These are phyloP conservation scores for Penicillium verhagenii DNA, from an alignment of 495 filamentous ascomycete genomes.

Conservation along the genomic window DNA sequence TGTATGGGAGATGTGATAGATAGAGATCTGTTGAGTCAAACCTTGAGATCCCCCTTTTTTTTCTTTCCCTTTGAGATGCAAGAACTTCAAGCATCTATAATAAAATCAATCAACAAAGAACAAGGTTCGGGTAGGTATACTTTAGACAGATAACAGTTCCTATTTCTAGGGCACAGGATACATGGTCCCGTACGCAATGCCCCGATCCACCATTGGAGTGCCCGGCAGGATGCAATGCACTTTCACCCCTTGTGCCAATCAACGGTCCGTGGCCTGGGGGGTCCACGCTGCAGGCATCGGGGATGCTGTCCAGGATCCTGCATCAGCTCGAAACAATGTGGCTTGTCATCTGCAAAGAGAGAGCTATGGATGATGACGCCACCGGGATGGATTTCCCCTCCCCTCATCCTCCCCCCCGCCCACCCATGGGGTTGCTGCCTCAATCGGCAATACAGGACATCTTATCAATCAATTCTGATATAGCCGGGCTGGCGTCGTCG, in stretches of 20 bases:
- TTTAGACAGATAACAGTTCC: not conserved
- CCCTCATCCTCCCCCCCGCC: no score
- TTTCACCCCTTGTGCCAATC: not conserved
- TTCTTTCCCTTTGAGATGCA: not conserved
- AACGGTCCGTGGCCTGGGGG: not conserved
- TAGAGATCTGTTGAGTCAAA: no score
- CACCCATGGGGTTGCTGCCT: no score
- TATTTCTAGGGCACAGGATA: not conserved
- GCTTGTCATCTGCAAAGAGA: constrained; percentile 6
- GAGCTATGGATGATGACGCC: not conserved
- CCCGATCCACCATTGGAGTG: constrained; percentile 1
- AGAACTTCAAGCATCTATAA: not conserved
- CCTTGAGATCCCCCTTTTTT: not conserved
- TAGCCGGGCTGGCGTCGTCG: constrained; percentile 6
- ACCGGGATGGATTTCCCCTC: not conserved
- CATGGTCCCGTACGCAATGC: not conserved
- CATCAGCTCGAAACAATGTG: constrained; percentile 15
- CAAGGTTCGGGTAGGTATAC: not conserved
- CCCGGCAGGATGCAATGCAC: not conserved
- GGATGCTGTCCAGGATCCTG: constrained; percentile 13
- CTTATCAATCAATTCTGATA: constrained; percentile 15
- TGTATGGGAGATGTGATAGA: not conserved
- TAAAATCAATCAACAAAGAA: not conserved
- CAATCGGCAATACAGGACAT: constrained; percentile 1
- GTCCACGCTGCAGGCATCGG: constrained; percentile 10